Base-by-base conservation (phyloP, 331 rosid genomes). In the Spiraea crenata region DNA sequence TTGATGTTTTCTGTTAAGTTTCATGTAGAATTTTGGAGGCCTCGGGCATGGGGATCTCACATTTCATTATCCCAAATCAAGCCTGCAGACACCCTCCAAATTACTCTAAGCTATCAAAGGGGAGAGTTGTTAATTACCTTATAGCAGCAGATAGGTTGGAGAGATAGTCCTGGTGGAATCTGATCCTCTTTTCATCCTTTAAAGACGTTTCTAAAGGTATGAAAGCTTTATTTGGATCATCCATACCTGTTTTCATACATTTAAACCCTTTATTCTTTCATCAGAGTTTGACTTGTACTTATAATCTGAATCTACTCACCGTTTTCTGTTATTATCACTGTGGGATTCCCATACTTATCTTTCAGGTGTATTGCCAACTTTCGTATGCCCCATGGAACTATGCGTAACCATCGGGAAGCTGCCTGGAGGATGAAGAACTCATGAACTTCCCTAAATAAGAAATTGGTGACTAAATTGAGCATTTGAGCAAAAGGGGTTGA, bases 361-460 rank as follows among this genome's bases (percentile, higher is more conserved):
- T 87, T 93, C 76, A 88, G 84, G 77, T 90, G 76, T 46, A 64
- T 81, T 67, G 83, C 84, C 83, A 88, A 78, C 79, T 86, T 90
- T 60, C 89, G 64, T 71, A 93, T 86, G 10, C 98, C 98, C 98
- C 98, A 93, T 44, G 98, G 97, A 4, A 93, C 98, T 63, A 93
- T 88, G 71, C 73, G 93, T 34, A 93, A 38, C 98, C 98, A 93
- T 58, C 77, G 60, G 59, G 97, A 93, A 68, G 96, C 96, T 62
- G 96, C 98, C 98, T 93, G 78, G 79, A 78, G 76, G 75, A 63
- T 70, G 19, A 63, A 65, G n/a, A 77, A 38, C 8, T 12, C 3
- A 59, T 72, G 64, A 41, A 74, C 72, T 51, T 35, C 62, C 80
- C 63, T 67, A 56, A 56, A 67, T 74, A 63, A 4, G 41, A 64